A percentile compares a stretch with the other conserved stretches of the same genome.
Conservation (phyloP, 768 basidiomycete genomes). For the Tricholoma bakamatsutake region DNA sequence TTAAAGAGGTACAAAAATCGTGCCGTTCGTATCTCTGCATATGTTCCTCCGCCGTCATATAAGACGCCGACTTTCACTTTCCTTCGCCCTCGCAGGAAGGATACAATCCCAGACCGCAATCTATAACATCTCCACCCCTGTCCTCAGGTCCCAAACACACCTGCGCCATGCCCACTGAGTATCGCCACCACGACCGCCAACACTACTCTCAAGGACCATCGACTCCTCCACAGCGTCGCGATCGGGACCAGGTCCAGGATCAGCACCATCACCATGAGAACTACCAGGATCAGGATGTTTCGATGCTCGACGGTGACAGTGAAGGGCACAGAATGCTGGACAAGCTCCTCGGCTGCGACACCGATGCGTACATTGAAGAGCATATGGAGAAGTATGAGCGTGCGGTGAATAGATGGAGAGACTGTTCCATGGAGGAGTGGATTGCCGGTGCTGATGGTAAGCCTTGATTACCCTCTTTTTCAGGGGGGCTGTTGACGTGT, state of each 20-base stretch:
- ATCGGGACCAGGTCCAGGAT: neutral
- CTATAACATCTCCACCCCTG: slow-evolving; percentile 3
- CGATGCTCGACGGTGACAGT: neutral
- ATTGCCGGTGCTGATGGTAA: slow-evolving; percentile 46
- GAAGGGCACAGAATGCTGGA: slow-evolving; percentile 21
- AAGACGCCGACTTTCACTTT: neutral
- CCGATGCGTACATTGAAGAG: slow-evolving; percentile 35
- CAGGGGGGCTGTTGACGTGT: neutral
- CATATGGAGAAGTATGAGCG: slow-evolving; percentile 40
- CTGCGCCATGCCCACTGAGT: slow-evolving; percentile 3
- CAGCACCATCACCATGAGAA: neutral
- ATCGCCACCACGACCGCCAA: neutral
- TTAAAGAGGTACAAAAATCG: slow-evolving; percentile 8
- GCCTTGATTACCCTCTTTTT: neutral
- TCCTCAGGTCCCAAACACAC: slow-evolving; percentile 4
- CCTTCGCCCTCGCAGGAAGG: slow-evolving; percentile 1
- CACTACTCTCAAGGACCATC: slow-evolving; percentile 3
- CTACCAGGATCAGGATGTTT: neutral
- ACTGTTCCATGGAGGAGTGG: slow-evolving; percentile 50
- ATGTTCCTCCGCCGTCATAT: neutral
- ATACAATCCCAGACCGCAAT: slow-evolving; percentile 1
- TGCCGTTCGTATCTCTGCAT: slow-evolving; percentile 2
- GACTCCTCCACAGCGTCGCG: neutral
- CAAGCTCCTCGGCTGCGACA: slow-evolving; percentile 37
- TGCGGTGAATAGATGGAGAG: slow-evolving; percentile 40